Conservation (phyloP, 768 basidiomycete species). For the Suillus americanus region DNA sequence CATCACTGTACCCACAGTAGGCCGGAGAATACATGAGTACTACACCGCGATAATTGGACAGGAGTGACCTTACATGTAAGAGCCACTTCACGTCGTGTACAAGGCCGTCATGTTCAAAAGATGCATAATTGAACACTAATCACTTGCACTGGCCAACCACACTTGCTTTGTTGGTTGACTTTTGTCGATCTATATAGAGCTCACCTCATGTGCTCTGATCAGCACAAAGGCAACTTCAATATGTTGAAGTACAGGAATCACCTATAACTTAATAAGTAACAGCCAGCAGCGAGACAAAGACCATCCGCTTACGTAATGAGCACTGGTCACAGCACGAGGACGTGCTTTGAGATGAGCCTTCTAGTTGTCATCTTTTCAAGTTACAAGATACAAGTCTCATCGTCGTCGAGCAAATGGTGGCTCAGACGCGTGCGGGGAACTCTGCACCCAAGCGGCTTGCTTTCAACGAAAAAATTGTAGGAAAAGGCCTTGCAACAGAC, state of each 20-base stretch:
- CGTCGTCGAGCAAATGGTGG: slow-evolving; percentile 54
- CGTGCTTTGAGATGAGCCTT: not conserved
- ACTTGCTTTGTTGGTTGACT: slow-evolving; percentile 52
- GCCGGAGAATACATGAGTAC: slow-evolving; percentile 18
- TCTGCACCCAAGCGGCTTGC: slow-evolving; percentile 58
- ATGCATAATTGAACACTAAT: slow-evolving; percentile 42
- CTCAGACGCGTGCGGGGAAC: slow-evolving; percentile 64
- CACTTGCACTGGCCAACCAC: slow-evolving; percentile 35
- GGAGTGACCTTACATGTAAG: slow-evolving; percentile 49
- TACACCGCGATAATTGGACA: not conserved
- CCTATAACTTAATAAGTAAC: no score
- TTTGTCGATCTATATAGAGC: slow-evolving; percentile 54
- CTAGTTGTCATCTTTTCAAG: not conserved
- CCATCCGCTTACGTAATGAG: not conserved
- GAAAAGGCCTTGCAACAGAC: slow-evolving; percentile 78
- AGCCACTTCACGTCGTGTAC: slow-evolving; percentile 63
- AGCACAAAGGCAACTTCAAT: not conserved
- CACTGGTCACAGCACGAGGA: not conserved
- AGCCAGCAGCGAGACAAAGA: not conserved
- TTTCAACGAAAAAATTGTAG: slow-evolving; percentile 82
- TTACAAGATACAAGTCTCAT: not conserved
- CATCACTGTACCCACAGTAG: slow-evolving; percentile 45
- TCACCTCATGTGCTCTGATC: not conserved
- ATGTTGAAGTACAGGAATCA: not conserved
- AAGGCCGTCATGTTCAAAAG: slow-evolving; percentile 55